Base-by-base conservation (phyloP, 1,284 basidiomycete genomes). In the Fomes fomentarius region DNA sequence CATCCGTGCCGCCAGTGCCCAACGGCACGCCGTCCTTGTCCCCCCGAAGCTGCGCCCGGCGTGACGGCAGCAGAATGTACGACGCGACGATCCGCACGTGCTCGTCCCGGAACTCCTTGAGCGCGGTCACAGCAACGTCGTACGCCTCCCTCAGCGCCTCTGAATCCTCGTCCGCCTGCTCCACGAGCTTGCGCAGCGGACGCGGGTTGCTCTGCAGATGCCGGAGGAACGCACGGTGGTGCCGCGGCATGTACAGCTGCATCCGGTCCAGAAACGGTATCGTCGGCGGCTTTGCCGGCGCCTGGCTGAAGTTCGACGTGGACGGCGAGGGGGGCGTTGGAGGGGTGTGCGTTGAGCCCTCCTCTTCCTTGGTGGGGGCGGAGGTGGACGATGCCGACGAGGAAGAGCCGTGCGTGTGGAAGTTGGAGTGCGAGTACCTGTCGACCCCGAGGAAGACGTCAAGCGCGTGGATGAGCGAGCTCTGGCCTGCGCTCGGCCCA, bases 401-500 rank as follows among this genome's bases (percentile, higher is more conserved):
- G 4, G n/a, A n/a, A n/a, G n/a, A n/a, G n/a, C n/a, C n/a, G n/a
- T n/a, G n/a, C n/a, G 43, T 15, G 33, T 47, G 45, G 45, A 64
- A 64, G 47, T 70, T 55, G 15, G 72, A 64, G 48, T 77, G 73
- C 7, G 78, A 74, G 64, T 76, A 76, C 59, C 89, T 85, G 65
- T 93, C 88, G 33, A 96, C 81, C 24, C 93, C 93, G 12, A 98
- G 78, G 75, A 97, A 97, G 42, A 92, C 79, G 69, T 97, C 95
- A 42, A 98, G 78, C 0, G 93, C 87, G 66, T 98, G 94, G 40
- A 97, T 85, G 47, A 97, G 78, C 11, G 91, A 81, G 69, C 91
- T 94, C 74, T 98, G 95, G 1, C 93, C 96, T 0, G 95, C 96
- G 62, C 89, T 93, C 0, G 96, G 91, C 0, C 95, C 95, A 0